phyloP scores from a whole-genome alignment of 1,284 basidiomycete genomes.

The Ceratobasidium papillatum region DNA sequence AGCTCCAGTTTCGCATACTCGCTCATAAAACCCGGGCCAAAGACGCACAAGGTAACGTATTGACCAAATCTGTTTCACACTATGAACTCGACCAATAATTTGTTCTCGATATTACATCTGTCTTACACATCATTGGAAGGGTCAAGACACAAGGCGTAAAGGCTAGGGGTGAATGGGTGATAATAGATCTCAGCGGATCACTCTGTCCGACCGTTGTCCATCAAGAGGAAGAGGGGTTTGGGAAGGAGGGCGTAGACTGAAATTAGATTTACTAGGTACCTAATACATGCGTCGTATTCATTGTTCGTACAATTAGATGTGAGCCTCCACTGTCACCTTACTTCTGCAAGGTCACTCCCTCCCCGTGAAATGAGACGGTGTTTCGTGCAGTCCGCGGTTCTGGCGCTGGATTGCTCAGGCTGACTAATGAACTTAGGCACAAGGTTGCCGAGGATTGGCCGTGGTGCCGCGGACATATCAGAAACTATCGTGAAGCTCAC shows the following conservation, averaged over 20 bases:
- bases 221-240: not conserved
- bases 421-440: too few relatives aligned
- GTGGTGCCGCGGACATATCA: too few relatives aligned
- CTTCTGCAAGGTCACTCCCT: too few relatives aligned
- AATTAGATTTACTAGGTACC: too few relatives aligned
- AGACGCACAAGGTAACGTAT: not conserved
- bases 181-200: not conserved
- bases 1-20: not conserved
- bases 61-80: not conserved
- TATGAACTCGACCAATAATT: not conserved
- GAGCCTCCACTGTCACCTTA: too few relatives aligned
- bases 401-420: too few relatives aligned
- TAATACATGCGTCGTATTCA: too few relatives aligned
- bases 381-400: too few relatives aligned
- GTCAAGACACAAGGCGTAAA: not conserved
- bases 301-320: too few relatives aligned
- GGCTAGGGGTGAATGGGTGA: conserved; percentile 7
- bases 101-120: conserved; percentile 4
- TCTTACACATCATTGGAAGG: not conserved
- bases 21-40: conserved; percentile 1
- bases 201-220: not conserved
- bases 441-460: too few relatives aligned
- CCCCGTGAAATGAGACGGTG: too few relatives aligned
- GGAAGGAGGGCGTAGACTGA: not conserved
- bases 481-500: too few relatives aligned